phyloP scores from a whole-genome alignment of 2,329 filamentous ascomycete species.

The Saccharata proteae region DNA sequence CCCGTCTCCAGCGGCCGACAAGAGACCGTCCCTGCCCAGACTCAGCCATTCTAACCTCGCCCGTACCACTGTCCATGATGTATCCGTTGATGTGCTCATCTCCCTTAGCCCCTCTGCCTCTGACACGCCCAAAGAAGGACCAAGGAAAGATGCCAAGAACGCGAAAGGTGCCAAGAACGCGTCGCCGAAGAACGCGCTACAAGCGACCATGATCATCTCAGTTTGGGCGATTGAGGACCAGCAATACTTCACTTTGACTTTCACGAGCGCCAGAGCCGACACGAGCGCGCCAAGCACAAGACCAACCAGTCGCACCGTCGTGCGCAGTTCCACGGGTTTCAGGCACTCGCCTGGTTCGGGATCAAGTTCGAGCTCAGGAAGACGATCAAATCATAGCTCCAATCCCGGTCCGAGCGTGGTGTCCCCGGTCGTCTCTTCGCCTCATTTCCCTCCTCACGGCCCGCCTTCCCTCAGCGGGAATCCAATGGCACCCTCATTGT shows the following conservation, averaged over 20 bases:
- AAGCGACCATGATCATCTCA: constrained; percentile 65
- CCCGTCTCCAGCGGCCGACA: constrained; percentile 17
- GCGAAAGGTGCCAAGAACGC: background rate
- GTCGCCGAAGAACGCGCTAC: constrained; percentile 26
- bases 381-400: constrained; percentile 18
- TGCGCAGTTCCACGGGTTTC: constrained; percentile 27
- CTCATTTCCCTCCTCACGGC: constrained; percentile 54
- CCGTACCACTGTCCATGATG: constrained; percentile 41
- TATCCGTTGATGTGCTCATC: constrained; percentile 57
- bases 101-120: constrained; percentile 24
- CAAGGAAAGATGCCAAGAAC: constrained; percentile 14
- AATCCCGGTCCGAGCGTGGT: constrained; percentile 26
- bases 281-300: constrained; percentile 8
- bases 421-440: constrained; percentile 45
- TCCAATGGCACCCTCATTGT: constrained; percentile 49
- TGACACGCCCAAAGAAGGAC: constrained; percentile 1
- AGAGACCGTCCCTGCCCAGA: constrained; percentile 12
- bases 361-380: constrained; percentile 25
- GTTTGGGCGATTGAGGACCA: constrained; percentile 59
- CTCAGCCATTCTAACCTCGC: constrained; percentile 25
- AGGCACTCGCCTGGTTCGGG: constrained; percentile 23
- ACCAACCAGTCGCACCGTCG: constrained; percentile 27
- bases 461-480: constrained; percentile 46
- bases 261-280: constrained; percentile 43
- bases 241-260: constrained; percentile 62